Base-by-base conservation (phyloP, 2,329 filamentous ascomycete species). In the Ceratocystis destructans region DNA sequence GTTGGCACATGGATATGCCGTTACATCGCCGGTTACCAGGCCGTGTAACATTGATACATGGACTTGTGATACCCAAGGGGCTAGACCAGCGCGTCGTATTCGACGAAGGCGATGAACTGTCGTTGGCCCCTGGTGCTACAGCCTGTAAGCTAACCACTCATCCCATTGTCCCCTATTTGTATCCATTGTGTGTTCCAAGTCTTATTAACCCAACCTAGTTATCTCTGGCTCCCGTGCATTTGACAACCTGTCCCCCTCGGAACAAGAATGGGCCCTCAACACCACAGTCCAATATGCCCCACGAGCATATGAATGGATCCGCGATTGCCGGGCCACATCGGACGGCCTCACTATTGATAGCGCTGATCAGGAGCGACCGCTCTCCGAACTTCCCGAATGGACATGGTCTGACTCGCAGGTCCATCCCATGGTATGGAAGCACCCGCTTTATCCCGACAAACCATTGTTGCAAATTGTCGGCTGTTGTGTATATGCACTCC, bases 1-100 rank as follows among this genome's bases (percentile, higher is more conserved):
- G 66, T 7, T 68, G 66, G 66, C 66, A 68, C 28, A 65, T 68
- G 63, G 66, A 68, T 20, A 68, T 68, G 66, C 66, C 66, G 8
- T 28, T 68, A 2, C 66, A 68, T 59, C 63, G 64, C 20, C 66
- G 63, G 17, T 61, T 68, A 20, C 66, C 66, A 3, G 66, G 66
- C 59, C 66, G 66, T 37, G 66, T 68, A 22, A 68, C 66, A 22
- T 31, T 68, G 20, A 68, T 68, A 31, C 66, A 68, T 10, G 66
- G 66, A 22, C 63, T 68, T 4, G 45, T 65, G 20, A 68, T 68
- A 20, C 66, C 66, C 12, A 57, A 68, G 20, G 61, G 63, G 8
- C 12, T 28, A 41, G 37, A 61, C n/a, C 66, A 68, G 41, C 50
- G 53, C 22, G 61, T 68, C 20, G 53, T 48, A 20, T 68, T 68